Evolutionary conservation across 805 yeast genomes (phyloP).

Genomic region (Starmera dryadoides): DNA sequence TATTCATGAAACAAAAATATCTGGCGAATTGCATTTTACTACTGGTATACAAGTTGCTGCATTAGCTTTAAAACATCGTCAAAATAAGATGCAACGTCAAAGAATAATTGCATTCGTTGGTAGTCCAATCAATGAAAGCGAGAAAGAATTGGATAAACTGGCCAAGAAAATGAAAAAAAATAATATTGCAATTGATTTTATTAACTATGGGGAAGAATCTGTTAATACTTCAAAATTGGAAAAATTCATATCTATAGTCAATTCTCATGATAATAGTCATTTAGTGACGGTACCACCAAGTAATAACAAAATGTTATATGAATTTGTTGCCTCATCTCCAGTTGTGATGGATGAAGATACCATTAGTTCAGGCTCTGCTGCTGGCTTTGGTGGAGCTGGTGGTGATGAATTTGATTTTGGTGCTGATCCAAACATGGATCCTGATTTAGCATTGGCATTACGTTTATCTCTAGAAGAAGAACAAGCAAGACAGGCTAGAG

Average conservation of each 20-base stretch:
- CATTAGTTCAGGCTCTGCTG: conserved; percentile 34
- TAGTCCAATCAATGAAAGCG: conserved; percentile 66
- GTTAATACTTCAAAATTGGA: conserved; percentile 73
- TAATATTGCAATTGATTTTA: conserved; percentile 79
- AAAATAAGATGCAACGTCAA: conserved; percentile 86
- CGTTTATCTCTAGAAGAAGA: conserved; percentile 94
- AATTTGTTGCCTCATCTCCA: conserved; percentile 69
- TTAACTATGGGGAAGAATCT: conserved; percentile 87
- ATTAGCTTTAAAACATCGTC: conserved; percentile 91
- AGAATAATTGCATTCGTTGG: conserved; percentile 88
- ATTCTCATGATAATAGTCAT: conserved; percentile 69
- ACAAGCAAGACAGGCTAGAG: conserved; percentile 82
- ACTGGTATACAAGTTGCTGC: conserved; percentile 92
- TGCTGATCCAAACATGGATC: conserved; percentile 88
- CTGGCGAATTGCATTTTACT: conserved; percentile 60
- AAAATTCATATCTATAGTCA: conserved; percentile 66
- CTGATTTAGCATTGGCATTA: conserved; percentile 93
- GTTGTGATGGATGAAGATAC: conserved; percentile 64
- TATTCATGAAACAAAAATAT: conserved; percentile 67
- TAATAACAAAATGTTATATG: conserved; percentile 77
- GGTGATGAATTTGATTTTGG: conserved; percentile 56
- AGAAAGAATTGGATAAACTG: conserved; percentile 67
- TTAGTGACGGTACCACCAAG: conserved; percentile 86
- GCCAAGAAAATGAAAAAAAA: conserved; percentile 94
- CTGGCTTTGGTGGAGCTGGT: conserved; percentile 39